phyloP scores from a whole-genome alignment of 1,139 yeast species.

The Blastobotrys apis region DNA sequence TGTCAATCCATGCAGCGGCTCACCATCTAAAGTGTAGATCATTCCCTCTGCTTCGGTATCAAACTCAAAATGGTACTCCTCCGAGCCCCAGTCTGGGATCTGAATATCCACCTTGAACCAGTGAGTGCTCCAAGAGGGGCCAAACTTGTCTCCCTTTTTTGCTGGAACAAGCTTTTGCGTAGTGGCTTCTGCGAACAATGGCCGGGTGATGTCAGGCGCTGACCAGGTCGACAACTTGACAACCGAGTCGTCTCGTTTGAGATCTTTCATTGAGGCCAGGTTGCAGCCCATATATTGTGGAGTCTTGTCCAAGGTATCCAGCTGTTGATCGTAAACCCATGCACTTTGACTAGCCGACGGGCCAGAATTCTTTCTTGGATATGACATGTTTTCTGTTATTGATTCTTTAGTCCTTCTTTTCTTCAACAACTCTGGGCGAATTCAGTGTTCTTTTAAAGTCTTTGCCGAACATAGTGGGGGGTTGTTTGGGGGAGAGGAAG shows the following conservation, averaged over 20 bases:
- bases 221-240: constrained; percentile 53
- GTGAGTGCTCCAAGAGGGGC: constrained; percentile 97
- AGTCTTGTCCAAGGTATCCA: background rate
- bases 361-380: background rate
- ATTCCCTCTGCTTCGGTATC: constrained; percentile 70
- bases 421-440: too few relatives aligned
- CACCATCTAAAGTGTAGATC: constrained; percentile 61
- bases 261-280: background rate
- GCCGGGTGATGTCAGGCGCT: constrained; percentile 68
- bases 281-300: background rate
- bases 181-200: constrained; percentile 68
- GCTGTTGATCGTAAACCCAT: background rate
- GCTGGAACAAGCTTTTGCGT: constrained; percentile 32
- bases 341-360: background rate
- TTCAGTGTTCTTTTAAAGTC: too few relatives aligned
- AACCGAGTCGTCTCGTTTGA: constrained; percentile 15
- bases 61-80: constrained; percentile 36
- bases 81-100: constrained; percentile 45
- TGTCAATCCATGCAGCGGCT: constrained; percentile 76
- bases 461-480: too few relatives aligned
- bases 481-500: too few relatives aligned
- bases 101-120: constrained; percentile 74
- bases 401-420: too few relatives aligned
- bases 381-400: background rate
- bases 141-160: constrained; percentile 69